These are phyloP conservation scores for Nicotiana rustica DNA, from an alignment of 305 asterid genomes.

Conservation along the genomic window DNA sequence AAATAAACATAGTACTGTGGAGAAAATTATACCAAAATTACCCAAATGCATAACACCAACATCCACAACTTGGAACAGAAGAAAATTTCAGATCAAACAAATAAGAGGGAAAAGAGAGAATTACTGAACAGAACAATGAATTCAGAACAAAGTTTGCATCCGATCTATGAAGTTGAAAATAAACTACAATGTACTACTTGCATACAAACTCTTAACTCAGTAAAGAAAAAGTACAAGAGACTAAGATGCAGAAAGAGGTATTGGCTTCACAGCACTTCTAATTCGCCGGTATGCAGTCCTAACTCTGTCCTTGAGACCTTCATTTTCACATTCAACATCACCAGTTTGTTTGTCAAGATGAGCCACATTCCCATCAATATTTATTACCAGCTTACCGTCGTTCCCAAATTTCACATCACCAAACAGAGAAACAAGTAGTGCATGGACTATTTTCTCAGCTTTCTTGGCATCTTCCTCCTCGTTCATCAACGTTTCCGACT, in stretches of 20 bases:
- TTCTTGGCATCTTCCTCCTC: slow-evolving; percentile 73
- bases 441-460: slow-evolving; percentile 75
- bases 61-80: background rate
- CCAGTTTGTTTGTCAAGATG: slow-evolving; percentile 73
- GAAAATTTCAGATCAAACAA: background rate
- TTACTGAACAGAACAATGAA: background rate
- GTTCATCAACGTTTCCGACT: slow-evolving; percentile 54
- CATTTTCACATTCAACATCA: slow-evolving; percentile 84
- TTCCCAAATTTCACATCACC: slow-evolving; percentile 85
- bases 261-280: slow-evolving; percentile 80
- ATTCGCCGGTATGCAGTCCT: slow-evolving; percentile 72
- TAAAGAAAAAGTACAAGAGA: background rate
- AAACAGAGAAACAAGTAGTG: slow-evolving; percentile 85
- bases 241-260: slow-evolving; percentile 68
- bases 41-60: background rate
- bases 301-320: slow-evolving; percentile 84
- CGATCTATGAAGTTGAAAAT: slow-evolving; percentile 16
- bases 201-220: background rate
- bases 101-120: background rate
- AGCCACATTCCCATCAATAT: slow-evolving; percentile 77
- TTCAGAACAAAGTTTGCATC: background rate
- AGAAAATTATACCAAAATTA: background rate
- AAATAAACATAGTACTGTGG: background rate
- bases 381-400: slow-evolving; percentile 70
- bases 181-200: background rate